Evolutionary conservation across 371 early-diverging fungal species (phyloP), one percentile per base, ranked within the genome.

Genomic region (Mortierella sp.): DNA sequence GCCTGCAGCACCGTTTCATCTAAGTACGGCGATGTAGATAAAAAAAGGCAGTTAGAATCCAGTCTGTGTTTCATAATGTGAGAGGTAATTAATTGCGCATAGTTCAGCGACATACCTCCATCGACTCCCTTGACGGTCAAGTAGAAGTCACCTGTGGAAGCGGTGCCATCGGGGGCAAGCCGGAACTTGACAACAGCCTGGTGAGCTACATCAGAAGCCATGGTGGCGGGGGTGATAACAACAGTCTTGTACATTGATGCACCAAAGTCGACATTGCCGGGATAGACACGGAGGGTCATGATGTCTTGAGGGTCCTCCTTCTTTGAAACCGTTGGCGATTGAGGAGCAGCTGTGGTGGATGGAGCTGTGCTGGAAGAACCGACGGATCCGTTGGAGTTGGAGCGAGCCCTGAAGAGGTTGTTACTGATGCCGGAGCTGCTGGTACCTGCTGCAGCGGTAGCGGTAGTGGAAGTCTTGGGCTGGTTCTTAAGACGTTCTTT

Each of bases 91-190:
- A 19, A 16, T 46, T 16, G 21, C 1, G 51, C 6, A n/a, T 46
- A 40, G 11, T 78, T 19, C 9, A 10, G 6, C 61, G 21, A 40
- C 40, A 54, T 89, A 92, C 92, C 93, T 77, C 93, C 92, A 88
- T 93, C 93, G 28, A 90, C 80, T 3, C 91, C 91, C 59, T 90
- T 90, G 16, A 93, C 92, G 44, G 93, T 90, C 5, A 91, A 76
- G 71, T 71, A 88, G 54, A 90, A 90, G 53, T 90, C 88, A 8
- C 81, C 82, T 2, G 80, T 82, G 4, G 64, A 92, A 76, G 71
- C 90, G 74, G 72, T 88, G 55, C 86, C 86, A 59, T 81, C 80
- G 11, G 83, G 83, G 2, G 80, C 82, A 26, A 93, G 89, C 73
- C 88, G 86, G 82, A 92, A 91, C 43, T 88, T 88, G 74, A 87